Base-by-base conservation (phyloP, 2,329 filamentous ascomycete species). In the Aulographum hederae region DNA sequence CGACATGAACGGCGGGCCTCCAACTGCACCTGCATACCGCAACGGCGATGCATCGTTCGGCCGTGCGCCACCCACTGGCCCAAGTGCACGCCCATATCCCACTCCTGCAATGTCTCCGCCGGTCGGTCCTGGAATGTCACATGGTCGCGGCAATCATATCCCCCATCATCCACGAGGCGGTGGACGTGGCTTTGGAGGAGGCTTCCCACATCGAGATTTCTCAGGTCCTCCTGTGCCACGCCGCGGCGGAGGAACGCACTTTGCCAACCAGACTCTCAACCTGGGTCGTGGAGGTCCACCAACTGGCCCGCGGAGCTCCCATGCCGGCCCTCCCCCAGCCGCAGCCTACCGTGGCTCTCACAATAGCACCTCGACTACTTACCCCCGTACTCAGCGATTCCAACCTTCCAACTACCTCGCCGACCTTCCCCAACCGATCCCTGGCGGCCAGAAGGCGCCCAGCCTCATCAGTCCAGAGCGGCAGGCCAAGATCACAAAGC, bases 361-460 rank as follows among this genome's bases (percentile, higher is more conserved):
- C 40, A 60, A 54, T 36, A 53, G 48, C 32, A 54, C 56, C 2
- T 50, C 53, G 8, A 56, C 54, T 2, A 60, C 58, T 1, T 61
- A 60, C 32, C 57, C 58, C 6, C 57, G 59, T 17, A 54, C 55
- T 2, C 57, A 59, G 43, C 56, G 58, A 26, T 62, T 61, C 50
- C 46, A 28, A 38, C 41, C 44, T 14, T 12, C 19, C 28, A 32
- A 30, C 30, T 44, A 50, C 17, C 48, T 65, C 13, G 43, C 53
- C 5, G 56, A 58, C 28, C 34, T 65, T 2, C 56, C 61, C 2
- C 52, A 52, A 33, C 46, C 58, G 18, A 43, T 60, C 12, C 53
- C 56, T 2, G 60, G 60, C 13, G 61, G 60, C 2, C 39, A 29
- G 6, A 26, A 46, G 32, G 28, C 31, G 17, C 48, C 51, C 33